Evolutionary conservation across 2,329 filamentous ascomycete genomes (phyloP), one percentile per base, ranked within the genome.

Genomic region (Pseudovirgaria hyperparasitica): DNA sequence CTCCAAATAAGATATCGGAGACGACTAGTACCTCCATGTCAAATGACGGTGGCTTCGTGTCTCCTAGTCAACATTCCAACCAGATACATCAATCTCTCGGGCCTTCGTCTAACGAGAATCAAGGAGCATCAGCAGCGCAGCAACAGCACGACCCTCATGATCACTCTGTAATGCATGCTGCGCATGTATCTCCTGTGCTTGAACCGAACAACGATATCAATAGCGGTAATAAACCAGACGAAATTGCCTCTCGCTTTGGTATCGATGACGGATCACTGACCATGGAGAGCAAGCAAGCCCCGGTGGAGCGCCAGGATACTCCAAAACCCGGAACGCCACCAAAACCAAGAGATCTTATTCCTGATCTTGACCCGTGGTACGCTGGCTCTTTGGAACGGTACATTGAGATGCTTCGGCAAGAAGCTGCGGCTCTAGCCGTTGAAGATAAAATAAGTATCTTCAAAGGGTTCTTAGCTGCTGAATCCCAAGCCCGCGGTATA

Each of bases 281-380:
- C 22, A 9, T 13, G 9, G 33, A 34, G 17, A 25, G 22, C 19
- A 36, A 49, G 23, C 35, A 47, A 12, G 46, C 47, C 13, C 34
- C 36, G 9, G 47, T 51, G 29, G 46, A 34, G 24, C 23, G 30
- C 13, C 48, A 39, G 23, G 40, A 43, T 11, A 7, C 22, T 7
- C 32, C 36, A 4, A 29, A 21, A 13, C n/a, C 27, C 19, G 23
- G n/a, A 10, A 20, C 14, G 9, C 40, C 12, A 19, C 37, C 44
- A 17, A 41, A 42, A n/a, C 33, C 47, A 23, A 36, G 37, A 14
- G 50, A 55, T 29, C 31, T 54, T 26, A 58, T 69, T 36, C 62
- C 63, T 14, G 66, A 68, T 36, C 50, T 72, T n/a, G 63, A 69
- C 33, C 60, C 65, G 3, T 70, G 67, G 63, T 70, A 62, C 36